Evolutionary conservation across 2,329 filamentous ascomycete genomes (phyloP).

Genomic region (Ilyonectria mors-panacis): DNA sequence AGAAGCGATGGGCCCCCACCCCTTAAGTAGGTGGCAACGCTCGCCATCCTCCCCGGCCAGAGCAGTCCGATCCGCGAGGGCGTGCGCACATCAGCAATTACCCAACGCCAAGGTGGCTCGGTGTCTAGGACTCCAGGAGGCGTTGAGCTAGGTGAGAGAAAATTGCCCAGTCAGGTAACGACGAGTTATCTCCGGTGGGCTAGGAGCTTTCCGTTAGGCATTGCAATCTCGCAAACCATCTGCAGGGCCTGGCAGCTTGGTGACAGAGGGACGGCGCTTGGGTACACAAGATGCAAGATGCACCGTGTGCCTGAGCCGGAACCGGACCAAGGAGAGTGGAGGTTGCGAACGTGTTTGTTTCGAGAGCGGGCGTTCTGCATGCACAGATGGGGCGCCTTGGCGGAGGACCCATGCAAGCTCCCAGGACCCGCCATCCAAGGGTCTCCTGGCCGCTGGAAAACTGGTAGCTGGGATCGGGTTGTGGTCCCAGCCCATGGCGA

Average conservation of each 20-base stretch:
- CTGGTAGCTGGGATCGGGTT: slow-evolving; percentile 27
- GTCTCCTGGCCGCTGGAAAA: slow-evolving; percentile 36
- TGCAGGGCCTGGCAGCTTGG: slow-evolving; percentile 42
- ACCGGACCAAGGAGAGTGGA: slow-evolving; percentile 42
- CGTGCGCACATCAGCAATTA: slow-evolving; percentile 44
- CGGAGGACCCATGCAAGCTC: slow-evolving; percentile 39
- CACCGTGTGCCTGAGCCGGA: slow-evolving; percentile 45
- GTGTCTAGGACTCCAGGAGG: slow-evolving; percentile 38
- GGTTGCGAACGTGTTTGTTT: slow-evolving; percentile 41
- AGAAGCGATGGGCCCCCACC: slow-evolving; percentile 42
- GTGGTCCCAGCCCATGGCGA: slow-evolving; percentile 16
- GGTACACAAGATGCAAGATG: slow-evolving; percentile 34
- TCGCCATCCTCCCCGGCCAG: slow-evolving; percentile 33
- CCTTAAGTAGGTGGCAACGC: slow-evolving; percentile 48
- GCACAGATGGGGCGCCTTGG: slow-evolving; percentile 46
- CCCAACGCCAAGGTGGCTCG: slow-evolving; percentile 44
- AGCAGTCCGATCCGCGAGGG: slow-evolving; percentile 39
- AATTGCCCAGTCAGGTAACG: slow-evolving; percentile 46
- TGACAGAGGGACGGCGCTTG: slow-evolving; percentile 32
- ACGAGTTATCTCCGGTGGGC: slow-evolving; percentile 46
- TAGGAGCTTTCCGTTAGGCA: slow-evolving; percentile 42
- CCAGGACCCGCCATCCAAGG: slow-evolving; percentile 42
- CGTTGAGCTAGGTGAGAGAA: slow-evolving; percentile 33
- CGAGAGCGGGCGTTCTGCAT: slow-evolving; percentile 46
- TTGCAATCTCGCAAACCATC: slow-evolving; percentile 42